Evolutionary conservation across 2,329 filamentous ascomycete genomes (phyloP).

Genomic region (Raffaelea albimanens): DNA sequence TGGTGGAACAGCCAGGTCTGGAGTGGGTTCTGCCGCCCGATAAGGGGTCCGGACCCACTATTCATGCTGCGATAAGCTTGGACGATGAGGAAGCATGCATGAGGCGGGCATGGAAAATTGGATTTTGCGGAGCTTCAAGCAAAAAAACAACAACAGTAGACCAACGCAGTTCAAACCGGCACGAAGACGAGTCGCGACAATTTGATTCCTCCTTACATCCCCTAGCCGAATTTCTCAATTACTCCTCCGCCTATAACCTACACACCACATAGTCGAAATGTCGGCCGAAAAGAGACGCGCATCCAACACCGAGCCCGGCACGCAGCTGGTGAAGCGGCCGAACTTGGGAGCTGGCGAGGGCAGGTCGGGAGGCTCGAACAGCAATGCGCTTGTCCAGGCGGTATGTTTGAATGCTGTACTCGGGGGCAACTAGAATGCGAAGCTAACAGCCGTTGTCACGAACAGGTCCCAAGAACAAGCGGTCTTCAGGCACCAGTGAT

Average conservation of each 20-base stretch:
- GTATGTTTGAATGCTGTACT: constrained; percentile 26
- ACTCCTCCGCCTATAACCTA: background rate
- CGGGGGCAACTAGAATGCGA: no score
- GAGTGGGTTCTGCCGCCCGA: background rate
- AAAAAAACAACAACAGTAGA: background rate
- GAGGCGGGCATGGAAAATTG: constrained; percentile 8
- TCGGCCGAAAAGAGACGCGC: constrained; percentile 87
- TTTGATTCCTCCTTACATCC: background rate
- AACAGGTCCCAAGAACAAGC: constrained; percentile 51
- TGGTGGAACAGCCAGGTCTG: background rate
- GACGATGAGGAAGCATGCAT: background rate
- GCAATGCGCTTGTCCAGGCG: constrained; percentile 38
- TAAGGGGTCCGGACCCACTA: background rate
- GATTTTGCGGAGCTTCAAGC: constrained; percentile 9
- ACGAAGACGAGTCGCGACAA: no score
- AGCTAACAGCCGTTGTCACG: background rate
- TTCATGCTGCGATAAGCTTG: background rate
- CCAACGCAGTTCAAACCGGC: no score
- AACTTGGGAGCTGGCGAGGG: constrained; percentile 50
- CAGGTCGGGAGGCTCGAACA: constrained; percentile 26
- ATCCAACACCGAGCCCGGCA: constrained; percentile 64
- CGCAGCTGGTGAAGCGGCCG: constrained; percentile 83
- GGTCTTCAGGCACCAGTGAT: constrained; percentile 83
- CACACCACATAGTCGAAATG: constrained; percentile 41
- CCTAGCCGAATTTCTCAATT: background rate